Evolutionary conservation across 768 basidiomycete genomes (phyloP).

Genomic region (Daedaleopsis nitida): DNA sequence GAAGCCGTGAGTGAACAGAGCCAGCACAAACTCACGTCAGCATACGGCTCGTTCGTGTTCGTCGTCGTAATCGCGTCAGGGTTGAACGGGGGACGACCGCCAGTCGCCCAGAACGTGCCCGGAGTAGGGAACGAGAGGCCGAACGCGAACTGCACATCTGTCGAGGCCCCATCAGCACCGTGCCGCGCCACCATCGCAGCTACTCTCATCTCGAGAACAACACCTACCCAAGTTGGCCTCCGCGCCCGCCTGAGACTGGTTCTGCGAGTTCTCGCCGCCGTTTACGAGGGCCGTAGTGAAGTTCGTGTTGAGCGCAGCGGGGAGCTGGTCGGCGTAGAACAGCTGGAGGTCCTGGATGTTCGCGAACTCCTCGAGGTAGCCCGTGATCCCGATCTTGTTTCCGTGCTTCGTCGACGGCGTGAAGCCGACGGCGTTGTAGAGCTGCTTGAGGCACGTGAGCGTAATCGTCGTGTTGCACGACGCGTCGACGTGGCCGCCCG

Average conservation of each 20-base stretch:
- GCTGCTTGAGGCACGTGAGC: slow-evolving; percentile 32
- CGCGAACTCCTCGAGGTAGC: slow-evolving; percentile 38
- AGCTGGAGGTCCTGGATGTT: slow-evolving; percentile 32
- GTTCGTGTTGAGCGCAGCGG: slow-evolving; percentile 39
- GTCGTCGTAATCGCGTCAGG: slow-evolving; percentile 44
- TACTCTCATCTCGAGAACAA: no score
- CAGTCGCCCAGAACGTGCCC: slow-evolving; percentile 61
- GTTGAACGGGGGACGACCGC: slow-evolving; percentile 59
- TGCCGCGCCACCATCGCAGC: neutral
- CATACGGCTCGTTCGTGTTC: slow-evolving; percentile 53
- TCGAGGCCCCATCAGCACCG: neutral
- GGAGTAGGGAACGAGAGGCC: slow-evolving; percentile 66
- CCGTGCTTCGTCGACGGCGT: slow-evolving; percentile 23
- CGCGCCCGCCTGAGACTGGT: slow-evolving; percentile 47
- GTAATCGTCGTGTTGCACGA: slow-evolving; percentile 38
- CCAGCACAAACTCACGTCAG: neutral
- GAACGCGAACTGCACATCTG: slow-evolving; percentile 66
- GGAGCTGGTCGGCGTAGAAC: slow-evolving; percentile 35
- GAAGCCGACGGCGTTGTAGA: slow-evolving; percentile 37
- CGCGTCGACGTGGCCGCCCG: slow-evolving; percentile 30
- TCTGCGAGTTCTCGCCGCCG: slow-evolving; percentile 66
- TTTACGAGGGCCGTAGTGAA: slow-evolving; percentile 59
- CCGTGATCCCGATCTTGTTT: slow-evolving; percentile 38
- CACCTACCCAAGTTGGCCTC: slow-evolving; percentile 58
- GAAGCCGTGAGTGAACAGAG: no score